Base-by-base conservation (phyloP, 2,329 filamentous ascomycete genomes). In the Penicillium brevicompactum region DNA sequence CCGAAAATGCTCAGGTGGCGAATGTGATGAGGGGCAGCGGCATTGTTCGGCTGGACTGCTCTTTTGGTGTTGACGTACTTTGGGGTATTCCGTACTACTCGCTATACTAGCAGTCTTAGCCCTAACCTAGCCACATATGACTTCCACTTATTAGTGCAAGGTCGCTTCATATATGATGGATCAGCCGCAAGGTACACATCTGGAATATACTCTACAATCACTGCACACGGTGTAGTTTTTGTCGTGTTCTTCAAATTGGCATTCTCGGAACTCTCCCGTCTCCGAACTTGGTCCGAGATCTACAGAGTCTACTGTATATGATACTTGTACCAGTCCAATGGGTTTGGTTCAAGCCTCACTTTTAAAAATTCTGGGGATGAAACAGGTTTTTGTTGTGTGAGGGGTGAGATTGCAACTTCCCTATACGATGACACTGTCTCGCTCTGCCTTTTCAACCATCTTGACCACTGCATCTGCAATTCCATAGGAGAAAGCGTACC, bases 401-500 rank as follows among this genome's bases (percentile, higher is more conserved):
- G 31, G 31, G 1, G 31, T 34, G 13, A 14, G 10, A 11, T 34
- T 14, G 31, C 4, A 32, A 3, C 13, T 32, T 8, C 24, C 5
- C 32, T 46, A 48, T 22, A 30, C 32, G 49, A 74, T 69, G 11
- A 73, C 60, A 52, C 68, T 62, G 13, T 70, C 65, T 10, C 65
- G 64, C 46, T 74, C 72, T 1, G 59, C 58, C n/a, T 55, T 59
- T 51, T 72, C 67, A 11, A 74, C 70, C 69, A 74, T 73, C 55
- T 64, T 69, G n/a, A 66, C 55, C 38, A 74, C 38, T 5, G 69
- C 67, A 59, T 74, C 68, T 0, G 69, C 72, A 34, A 74, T 61
- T 0, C 72, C 72, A 48, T 74, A 73, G 2, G 70, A 72, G 49
- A 74, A 74, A 1, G 71, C 67, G 60, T 74, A 75, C 1, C 72